Evolutionary conservation across 2,329 filamentous ascomycete genomes (phyloP).

Genomic region (Paecilomyces fulvus): DNA sequence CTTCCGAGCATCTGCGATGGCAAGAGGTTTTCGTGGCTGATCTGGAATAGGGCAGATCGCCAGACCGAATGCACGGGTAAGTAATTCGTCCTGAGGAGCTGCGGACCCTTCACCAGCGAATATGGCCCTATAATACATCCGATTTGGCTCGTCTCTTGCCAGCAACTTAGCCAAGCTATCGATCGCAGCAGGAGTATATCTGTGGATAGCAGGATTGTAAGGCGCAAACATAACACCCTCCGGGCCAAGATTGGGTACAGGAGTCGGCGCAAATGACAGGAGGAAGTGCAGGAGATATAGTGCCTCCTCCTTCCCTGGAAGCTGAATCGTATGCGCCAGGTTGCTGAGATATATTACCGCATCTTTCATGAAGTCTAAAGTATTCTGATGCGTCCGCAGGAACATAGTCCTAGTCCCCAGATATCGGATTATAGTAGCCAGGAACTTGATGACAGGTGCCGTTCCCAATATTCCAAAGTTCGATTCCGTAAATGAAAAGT

Average conservation of each 20-base stretch:
- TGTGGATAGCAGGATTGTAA: constrained; percentile 73
- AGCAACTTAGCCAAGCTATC: constrained; percentile 87
- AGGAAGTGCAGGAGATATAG: constrained; percentile 81
- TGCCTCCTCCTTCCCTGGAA: constrained; percentile 81
- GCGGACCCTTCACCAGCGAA: constrained; percentile 64
- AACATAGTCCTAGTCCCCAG: constrained; percentile 85
- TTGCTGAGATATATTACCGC: constrained; percentile 84
- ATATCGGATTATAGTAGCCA: constrained; percentile 75
- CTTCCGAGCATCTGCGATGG: constrained; percentile 73
- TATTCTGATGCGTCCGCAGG: constrained; percentile 72
- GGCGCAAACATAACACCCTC: constrained; percentile 64
- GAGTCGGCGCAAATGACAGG: constrained; percentile 77
- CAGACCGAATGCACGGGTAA: constrained; percentile 80
- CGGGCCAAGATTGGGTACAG: constrained; percentile 52
- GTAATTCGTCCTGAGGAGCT: constrained; percentile 62
- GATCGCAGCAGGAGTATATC: constrained; percentile 81
- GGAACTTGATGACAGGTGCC: constrained; percentile 68
- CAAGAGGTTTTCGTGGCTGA: constrained; percentile 51
- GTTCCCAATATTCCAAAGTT: constrained; percentile 72
- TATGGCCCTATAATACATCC: constrained; percentile 72
- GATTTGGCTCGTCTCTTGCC: constrained; percentile 86
- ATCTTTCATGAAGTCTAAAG: constrained; percentile 96
- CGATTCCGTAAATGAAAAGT: constrained; percentile 75
- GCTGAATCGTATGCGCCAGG: constrained; percentile 67
- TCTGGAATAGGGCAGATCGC: constrained; percentile 80